phyloP scores from a whole-genome alignment of 306 rosid species.

The Medicago truncatula region MtrunA17r5.0-ANR NC_053044.1:56252001-56252500 shows the following conservation, averaged over 20 bases:
- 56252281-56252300: constrained; percentile 90
- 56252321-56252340: constrained; percentile 91
- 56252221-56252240: constrained; percentile 31
- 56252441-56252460: constrained; percentile 32
- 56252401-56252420: constrained; percentile 84
- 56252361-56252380: constrained; percentile 48
- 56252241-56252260: constrained; percentile 24
- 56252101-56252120: constrained; percentile 76
- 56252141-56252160: constrained; percentile 92
- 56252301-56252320: constrained; percentile 96
- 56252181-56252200: constrained; percentile 63
- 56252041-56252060: constrained; percentile 93
- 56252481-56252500: constrained; percentile 11
- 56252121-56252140: constrained; percentile 81
- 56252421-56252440: constrained; percentile 93
- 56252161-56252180: constrained; percentile 98
- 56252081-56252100: constrained; percentile 93
- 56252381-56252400: constrained; percentile 52
- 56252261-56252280: constrained; percentile 79
- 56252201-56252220: constrained; percentile 27
- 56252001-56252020: constrained; percentile 20
- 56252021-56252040: constrained; percentile 80
- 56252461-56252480: constrained; percentile 23
- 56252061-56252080: constrained; percentile 93
- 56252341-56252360: constrained; percentile 64